These are phyloP conservation scores for Huntiella savannae DNA, from an alignment of 2,329 filamentous ascomycete species.

Conservation along the genomic window DNA sequence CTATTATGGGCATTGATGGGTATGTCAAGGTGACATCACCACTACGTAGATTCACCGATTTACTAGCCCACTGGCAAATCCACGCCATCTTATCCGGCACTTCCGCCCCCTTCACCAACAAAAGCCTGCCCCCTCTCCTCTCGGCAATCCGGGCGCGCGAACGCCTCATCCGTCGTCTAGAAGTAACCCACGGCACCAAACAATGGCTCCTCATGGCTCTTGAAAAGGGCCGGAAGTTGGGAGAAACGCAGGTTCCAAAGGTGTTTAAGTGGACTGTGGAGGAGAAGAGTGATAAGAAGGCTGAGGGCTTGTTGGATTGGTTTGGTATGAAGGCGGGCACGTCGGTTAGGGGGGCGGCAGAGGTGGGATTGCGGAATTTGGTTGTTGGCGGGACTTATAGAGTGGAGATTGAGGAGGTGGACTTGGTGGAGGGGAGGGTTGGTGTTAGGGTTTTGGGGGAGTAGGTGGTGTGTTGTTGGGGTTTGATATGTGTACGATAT, in stretches of 20 bases:
- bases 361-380: constrained; percentile 23
- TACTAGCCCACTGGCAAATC: constrained; percentile 49
- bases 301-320: constrained; percentile 29
- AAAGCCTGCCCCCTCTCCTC: constrained; percentile 18
- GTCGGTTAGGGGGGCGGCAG: constrained; percentile 22
- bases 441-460: constrained; percentile 25
- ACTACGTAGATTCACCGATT: constrained; percentile 43
- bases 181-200: constrained; percentile 23
- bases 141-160: constrained; percentile 34
- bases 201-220: constrained; percentile 42
- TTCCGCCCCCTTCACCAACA: neutral
- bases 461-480: neutral
- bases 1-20: constrained; percentile 37
- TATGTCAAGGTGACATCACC: constrained; percentile 48
- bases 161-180: constrained; percentile 27
- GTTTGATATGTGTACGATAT: neutral
- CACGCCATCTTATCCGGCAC: constrained; percentile 24
- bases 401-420: constrained; percentile 34
- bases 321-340: constrained; percentile 22
- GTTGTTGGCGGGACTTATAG: constrained; percentile 33
- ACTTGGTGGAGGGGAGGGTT: constrained; percentile 28
- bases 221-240: constrained; percentile 38
- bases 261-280: constrained; percentile 30
- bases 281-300: constrained; percentile 18
- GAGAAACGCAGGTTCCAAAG: constrained; percentile 27